Evolutionary conservation across 768 basidiomycete genomes (phyloP).

Genomic region (Imleria badia): DNA sequence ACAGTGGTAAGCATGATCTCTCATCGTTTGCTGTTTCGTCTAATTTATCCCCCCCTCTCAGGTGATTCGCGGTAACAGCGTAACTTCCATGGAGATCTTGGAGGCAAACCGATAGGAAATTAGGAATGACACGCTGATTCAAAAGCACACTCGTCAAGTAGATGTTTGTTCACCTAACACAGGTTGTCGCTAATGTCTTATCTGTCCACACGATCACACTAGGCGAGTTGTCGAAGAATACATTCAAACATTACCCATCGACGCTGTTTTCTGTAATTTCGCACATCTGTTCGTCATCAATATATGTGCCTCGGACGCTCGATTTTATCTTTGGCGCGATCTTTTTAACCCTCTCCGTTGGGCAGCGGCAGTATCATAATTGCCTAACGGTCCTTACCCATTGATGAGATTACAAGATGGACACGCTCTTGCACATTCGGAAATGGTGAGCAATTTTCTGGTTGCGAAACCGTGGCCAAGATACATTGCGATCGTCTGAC

Average conservation of each 20-base stretch:
- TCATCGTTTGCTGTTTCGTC: not conserved
- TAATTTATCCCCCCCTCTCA: conserved; percentile 32
- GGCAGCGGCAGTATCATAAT: not conserved
- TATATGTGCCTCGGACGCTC: not conserved
- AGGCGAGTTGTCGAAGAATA: conserved; percentile 8
- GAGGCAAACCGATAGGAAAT: conserved; percentile 51
- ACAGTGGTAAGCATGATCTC: conserved; percentile 71
- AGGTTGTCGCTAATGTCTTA: not conserved
- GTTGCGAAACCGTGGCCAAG: conserved; percentile 10
- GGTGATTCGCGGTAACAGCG: conserved; percentile 97
- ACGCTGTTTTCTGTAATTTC: not conserved
- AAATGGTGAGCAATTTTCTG: conserved; percentile 13
- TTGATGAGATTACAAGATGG: not conserved
- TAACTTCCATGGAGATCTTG: conserved; percentile 91
- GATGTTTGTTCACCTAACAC: conserved; percentile 7
- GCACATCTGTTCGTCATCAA: not conserved
- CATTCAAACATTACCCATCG: not conserved
- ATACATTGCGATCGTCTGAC: conserved; percentile 23
- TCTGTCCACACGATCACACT: not conserved
- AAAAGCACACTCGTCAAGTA: conserved; percentile 5
- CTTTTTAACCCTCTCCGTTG: not conserved
- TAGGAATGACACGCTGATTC: not conserved
- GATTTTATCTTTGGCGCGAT: not conserved
- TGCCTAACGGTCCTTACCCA: not conserved
- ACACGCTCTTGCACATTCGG: conserved; percentile 5